phyloP scores from a whole-genome alignment of 768 basidiomycete genomes.

The Pleurotus giganteus region DNA sequence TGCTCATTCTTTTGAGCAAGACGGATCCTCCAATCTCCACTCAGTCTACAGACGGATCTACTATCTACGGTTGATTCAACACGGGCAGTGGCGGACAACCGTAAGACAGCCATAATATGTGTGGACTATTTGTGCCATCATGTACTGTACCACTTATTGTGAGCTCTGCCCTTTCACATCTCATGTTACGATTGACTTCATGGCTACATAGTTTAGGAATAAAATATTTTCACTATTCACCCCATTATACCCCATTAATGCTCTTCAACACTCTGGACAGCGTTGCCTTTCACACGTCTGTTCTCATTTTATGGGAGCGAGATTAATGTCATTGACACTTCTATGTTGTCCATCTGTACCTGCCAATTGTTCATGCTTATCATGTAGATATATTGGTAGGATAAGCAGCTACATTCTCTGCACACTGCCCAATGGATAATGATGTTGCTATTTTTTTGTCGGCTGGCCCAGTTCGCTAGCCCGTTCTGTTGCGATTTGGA shows the following conservation, averaged over 20 bases:
- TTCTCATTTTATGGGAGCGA: conserved; percentile 98
- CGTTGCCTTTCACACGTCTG: conserved; percentile 71
- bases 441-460: conserved; percentile 38
- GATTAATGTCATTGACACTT: conserved; percentile 26
- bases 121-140: too few species aligned
- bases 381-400: neutral
- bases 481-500: conserved; percentile 90
- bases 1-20: conserved; percentile 87
- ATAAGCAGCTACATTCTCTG: neutral
- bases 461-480: conserved; percentile 84
- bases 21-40: too few species aligned
- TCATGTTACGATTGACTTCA: too few species aligned
- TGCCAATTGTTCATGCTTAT: neutral
- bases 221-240: neutral
- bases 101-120: too few species aligned
- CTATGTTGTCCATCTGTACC: neutral
- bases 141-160: too few species aligned
- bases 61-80: too few species aligned
- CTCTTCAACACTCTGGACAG: conserved; percentile 98
- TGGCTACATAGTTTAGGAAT: too few species aligned
- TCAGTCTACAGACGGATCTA: too few species aligned
- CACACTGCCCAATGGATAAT: neutral
- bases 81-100: too few species aligned
- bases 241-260: conserved; percentile 28
- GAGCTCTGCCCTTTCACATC: too few species aligned